These are phyloP conservation scores for Balansia obtecta DNA, from an alignment of 2,329 filamentous ascomycete species.

Conservation along the genomic window DNA sequence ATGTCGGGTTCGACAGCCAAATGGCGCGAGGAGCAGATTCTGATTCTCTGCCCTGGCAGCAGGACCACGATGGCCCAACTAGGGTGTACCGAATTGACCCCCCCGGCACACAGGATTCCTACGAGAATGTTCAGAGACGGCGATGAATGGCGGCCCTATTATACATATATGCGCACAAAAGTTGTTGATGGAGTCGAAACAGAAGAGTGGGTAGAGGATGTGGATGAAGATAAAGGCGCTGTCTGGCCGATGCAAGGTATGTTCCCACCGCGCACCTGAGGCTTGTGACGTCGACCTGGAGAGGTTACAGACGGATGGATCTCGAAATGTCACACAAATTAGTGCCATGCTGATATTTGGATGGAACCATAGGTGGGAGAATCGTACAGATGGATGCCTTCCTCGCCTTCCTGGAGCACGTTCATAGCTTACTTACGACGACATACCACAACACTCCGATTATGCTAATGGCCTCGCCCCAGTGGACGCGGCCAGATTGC, in stretches of 20 bases:
- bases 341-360: not conserved
- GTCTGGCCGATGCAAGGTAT: conserved; percentile 67
- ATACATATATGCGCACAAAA: conserved; percentile 56
- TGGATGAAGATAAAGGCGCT: conserved; percentile 75
- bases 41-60: conserved; percentile 71
- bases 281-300: not conserved
- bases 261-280: conserved; percentile 6
- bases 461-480: conserved; percentile 76
- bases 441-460: conserved; percentile 95
- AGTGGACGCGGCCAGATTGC: conserved; percentile 79
- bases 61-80: conserved; percentile 84
- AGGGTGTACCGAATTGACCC: conserved; percentile 81
- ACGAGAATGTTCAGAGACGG: conserved; percentile 93
- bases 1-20: conserved; percentile 47
- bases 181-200: conserved; percentile 35
- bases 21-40: conserved; percentile 53
- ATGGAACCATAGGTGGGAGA: conserved; percentile 46
- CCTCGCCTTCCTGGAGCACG: conserved; percentile 83
- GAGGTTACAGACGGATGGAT: not conserved
- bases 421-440: conserved; percentile 79
- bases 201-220: conserved; percentile 77
- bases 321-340: not conserved
- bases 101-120: conserved; percentile 71
- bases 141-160: conserved; percentile 64
- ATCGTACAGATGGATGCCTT: conserved; percentile 90